Evolutionary conservation across 2,329 filamentous ascomycete species (phyloP).

Genomic region (Botrytis cinerea): DNA sequence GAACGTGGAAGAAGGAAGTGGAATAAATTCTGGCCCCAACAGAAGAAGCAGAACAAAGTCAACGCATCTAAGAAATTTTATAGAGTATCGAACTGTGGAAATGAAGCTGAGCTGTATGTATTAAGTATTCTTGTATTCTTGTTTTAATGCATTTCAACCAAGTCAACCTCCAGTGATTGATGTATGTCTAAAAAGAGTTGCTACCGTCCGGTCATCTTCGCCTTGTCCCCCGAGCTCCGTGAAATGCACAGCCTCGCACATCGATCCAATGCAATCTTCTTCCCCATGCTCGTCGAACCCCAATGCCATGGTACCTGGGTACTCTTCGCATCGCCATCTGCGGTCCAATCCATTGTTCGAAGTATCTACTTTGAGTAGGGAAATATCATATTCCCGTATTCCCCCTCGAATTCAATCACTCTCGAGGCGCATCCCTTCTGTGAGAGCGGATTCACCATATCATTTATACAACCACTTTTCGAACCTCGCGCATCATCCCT

Average conservation of each 20-base stretch:
- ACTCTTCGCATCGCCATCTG: neutral
- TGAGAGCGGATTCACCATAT: neutral
- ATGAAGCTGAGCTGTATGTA: neutral
- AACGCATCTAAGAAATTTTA: neutral
- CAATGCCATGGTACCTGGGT: neutral
- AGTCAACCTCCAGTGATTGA: neutral
- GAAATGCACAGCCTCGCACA: constrained; percentile 10
- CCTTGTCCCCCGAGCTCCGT: neutral
- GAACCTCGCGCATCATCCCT: constrained; percentile 17
- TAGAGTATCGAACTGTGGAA: neutral
- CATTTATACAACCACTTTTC: neutral
- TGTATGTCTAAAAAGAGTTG: neutral
- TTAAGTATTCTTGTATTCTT: neutral
- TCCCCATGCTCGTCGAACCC: neutral
- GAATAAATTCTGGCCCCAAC: constrained; percentile 5
- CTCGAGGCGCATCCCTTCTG: neutral
- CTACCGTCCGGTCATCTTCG: neutral
- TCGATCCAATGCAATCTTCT: neutral
- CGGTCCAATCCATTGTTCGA: neutral
- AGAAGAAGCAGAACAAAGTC: neutral
- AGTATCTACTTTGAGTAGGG: neutral
- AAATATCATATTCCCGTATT: neutral
- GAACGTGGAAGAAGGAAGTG: constrained; percentile 24
- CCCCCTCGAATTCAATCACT: neutral
- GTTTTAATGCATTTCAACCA: neutral